phyloP scores from a whole-genome alignment of 257 asterid genomes.

The Rhazya stricta region DNA sequence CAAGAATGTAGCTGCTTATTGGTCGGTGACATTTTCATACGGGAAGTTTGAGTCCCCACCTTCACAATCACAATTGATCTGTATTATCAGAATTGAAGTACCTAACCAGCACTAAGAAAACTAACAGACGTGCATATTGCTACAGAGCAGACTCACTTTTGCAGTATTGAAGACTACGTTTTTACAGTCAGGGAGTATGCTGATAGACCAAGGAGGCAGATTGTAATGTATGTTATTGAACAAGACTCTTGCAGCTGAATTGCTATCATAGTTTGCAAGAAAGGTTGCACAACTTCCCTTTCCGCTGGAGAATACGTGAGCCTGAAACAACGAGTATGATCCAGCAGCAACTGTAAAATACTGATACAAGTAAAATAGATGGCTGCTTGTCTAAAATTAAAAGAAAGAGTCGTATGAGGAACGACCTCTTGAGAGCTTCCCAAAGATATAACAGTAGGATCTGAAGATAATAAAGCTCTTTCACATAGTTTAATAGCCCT shows the following conservation, averaged over 20 bases:
- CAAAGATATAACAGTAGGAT: slow-evolving; percentile 37
- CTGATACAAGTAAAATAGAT: not conserved
- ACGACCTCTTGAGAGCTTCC: slow-evolving; percentile 53
- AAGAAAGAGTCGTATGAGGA: not conserved
- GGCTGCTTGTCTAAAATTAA: not conserved
- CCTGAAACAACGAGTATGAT: slow-evolving; percentile 28
- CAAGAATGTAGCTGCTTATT: slow-evolving; percentile 38
- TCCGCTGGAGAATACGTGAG: slow-evolving; percentile 38
- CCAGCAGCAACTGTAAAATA: slow-evolving; percentile 2
- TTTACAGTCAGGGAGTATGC: slow-evolving; percentile 68
- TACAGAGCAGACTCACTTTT: slow-evolving; percentile 26
- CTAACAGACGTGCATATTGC: not conserved
- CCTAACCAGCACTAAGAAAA: not conserved
- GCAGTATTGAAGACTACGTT: slow-evolving; percentile 62
- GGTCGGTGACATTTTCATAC: slow-evolving; percentile 32
- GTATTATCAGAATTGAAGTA: not conserved
- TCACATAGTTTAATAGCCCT: slow-evolving; percentile 61
- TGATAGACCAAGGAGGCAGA: slow-evolving; percentile 73
- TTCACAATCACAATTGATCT: slow-evolving; percentile 14
- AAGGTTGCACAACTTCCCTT: slow-evolving; percentile 58
- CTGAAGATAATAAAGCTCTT: slow-evolving; percentile 43
- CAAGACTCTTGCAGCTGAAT: slow-evolving; percentile 36
- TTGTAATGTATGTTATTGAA: slow-evolving; percentile 45
- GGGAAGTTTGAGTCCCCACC: slow-evolving; percentile 49
- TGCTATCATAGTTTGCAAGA: slow-evolving; percentile 49